Evolutionary conservation across 179 eudicot genomes (phyloP).

Genomic region (Beta corolliflora): DNA sequence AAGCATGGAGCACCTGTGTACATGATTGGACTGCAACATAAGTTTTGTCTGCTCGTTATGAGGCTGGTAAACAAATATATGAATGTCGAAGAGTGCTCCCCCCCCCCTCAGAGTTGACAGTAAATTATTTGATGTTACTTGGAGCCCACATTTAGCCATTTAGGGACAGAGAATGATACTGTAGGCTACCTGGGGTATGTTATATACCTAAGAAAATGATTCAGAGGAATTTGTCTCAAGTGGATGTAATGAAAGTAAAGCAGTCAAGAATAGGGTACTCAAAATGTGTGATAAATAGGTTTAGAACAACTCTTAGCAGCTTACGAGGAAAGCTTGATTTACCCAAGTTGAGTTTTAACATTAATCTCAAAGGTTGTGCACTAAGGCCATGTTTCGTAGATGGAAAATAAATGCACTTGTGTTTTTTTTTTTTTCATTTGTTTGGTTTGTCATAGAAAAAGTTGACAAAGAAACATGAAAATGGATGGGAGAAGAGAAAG

Average conservation of each 20-base stretch:
- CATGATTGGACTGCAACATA: background rate
- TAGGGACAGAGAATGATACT: background rate
- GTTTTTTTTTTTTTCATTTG: too few species aligned
- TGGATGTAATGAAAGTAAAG: background rate
- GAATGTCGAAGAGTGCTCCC: background rate
- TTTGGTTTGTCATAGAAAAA: too few species aligned
- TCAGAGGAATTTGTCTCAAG: background rate
- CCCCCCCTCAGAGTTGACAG: background rate
- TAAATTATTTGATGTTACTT: conserved; percentile 1
- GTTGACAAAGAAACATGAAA: too few species aligned
- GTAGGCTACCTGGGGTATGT: background rate
- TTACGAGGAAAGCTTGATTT: too few species aligned
- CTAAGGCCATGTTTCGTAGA: too few species aligned
- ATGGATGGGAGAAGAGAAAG: too few species aligned
- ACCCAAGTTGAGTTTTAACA: too few species aligned
- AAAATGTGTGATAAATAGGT: background rate
- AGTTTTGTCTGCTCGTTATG: background rate
- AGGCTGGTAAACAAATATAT: background rate
- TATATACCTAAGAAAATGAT: background rate
- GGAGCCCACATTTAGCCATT: background rate
- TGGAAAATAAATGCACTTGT: too few species aligned
- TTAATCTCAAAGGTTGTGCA: too few species aligned
- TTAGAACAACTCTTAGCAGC: too few species aligned
- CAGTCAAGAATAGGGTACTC: background rate
- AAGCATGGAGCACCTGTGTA: background rate